A percentile compares a stretch with the other conserved stretches of the same genome.
phyloP scores from a whole-genome alignment of 2,329 filamentous ascomycete genomes.

The Alternaria gansuensis region DNA sequence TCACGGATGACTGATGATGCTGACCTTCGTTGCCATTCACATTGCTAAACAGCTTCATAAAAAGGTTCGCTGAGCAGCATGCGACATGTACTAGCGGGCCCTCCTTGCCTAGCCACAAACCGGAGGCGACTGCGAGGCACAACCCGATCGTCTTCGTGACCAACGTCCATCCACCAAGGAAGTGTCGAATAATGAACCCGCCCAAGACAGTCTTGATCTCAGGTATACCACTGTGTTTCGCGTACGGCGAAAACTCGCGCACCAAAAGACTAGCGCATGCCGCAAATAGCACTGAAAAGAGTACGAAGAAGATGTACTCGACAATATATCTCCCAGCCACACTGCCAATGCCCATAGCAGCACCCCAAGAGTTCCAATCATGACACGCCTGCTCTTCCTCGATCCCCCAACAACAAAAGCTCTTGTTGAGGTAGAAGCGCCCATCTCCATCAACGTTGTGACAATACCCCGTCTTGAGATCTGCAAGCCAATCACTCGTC shows the following conservation, averaged over 20 bases:
- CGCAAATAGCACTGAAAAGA: constrained; percentile 86
- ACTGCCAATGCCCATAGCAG: constrained; percentile 72
- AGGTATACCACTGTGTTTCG: constrained; percentile 93
- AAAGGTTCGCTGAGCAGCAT: constrained; percentile 93
- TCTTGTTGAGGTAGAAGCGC: constrained; percentile 87
- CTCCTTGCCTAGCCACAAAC: constrained; percentile 97
- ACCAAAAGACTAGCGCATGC: constrained; percentile 80
- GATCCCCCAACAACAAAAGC: constrained; percentile 93
- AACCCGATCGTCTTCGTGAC: constrained; percentile 88
- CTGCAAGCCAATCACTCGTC: constrained; percentile 89
- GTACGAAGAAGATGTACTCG: constrained; percentile 85
- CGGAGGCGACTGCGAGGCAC: constrained; percentile 89
- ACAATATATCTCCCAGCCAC: constrained; percentile 78
- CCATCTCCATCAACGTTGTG: constrained; percentile 78
- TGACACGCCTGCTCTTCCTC: constrained; percentile 77
- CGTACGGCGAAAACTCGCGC: constrained; percentile 83
- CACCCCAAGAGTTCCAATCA: constrained; percentile 88
- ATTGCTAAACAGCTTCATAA: constrained; percentile 85
- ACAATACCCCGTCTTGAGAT: constrained; percentile 91
- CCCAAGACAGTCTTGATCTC: constrained; percentile 97
- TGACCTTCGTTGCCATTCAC: constrained; percentile 87
- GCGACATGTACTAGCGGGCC: constrained; percentile 94
- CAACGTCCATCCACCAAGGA: constrained; percentile 88
- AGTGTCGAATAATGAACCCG: constrained; percentile 88
- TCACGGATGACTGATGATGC: constrained; percentile 16